Evolutionary conservation across 148 eudicot genomes (phyloP).

Genomic region (Rhododendron henanense): DNA sequence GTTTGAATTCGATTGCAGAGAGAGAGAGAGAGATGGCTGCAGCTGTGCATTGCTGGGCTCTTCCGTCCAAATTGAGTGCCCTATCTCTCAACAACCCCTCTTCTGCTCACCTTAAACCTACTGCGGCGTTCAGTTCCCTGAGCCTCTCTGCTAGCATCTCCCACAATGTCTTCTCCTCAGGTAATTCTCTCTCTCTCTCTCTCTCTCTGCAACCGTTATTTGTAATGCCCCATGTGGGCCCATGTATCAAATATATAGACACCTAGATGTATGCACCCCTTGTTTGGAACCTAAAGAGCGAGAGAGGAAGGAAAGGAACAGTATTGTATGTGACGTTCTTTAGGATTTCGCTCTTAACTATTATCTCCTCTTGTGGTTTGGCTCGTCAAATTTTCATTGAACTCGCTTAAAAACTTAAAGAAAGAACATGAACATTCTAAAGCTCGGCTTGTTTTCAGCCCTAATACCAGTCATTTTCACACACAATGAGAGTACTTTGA

Average conservation of each 20-base stretch:
- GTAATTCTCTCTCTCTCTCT: slow-evolving; percentile 25
- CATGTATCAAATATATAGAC: not conserved
- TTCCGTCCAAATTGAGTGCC: slow-evolving; percentile 36
- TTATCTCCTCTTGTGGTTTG: not conserved
- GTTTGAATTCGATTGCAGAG: not conserved
- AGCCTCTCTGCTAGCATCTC: slow-evolving; percentile 49
- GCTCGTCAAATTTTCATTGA: not conserved
- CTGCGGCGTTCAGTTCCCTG: slow-evolving; percentile 35
- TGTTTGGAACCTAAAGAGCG: not conserved
- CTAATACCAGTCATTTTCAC: not conserved
- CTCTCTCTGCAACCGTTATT: no score
- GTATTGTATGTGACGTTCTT: not conserved
- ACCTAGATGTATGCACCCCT: not conserved
- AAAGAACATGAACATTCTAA: not conserved
- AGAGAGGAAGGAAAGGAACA: not conserved
- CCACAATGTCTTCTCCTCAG: slow-evolving; percentile 45
- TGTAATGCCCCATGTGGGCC: no score
- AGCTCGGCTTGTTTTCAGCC: not conserved
- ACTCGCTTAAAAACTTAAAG: not conserved
- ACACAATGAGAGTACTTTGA: not conserved
- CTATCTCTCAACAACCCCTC: slow-evolving; percentile 34
- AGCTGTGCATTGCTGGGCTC: slow-evolving; percentile 24
- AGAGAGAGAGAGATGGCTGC: slow-evolving; percentile 13
- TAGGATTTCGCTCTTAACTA: not conserved
- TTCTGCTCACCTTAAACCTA: slow-evolving; percentile 16